Evolutionary conservation across 2,329 filamentous ascomycete species (phyloP).

Genomic region (Colletotrichum graminicola): DNA sequence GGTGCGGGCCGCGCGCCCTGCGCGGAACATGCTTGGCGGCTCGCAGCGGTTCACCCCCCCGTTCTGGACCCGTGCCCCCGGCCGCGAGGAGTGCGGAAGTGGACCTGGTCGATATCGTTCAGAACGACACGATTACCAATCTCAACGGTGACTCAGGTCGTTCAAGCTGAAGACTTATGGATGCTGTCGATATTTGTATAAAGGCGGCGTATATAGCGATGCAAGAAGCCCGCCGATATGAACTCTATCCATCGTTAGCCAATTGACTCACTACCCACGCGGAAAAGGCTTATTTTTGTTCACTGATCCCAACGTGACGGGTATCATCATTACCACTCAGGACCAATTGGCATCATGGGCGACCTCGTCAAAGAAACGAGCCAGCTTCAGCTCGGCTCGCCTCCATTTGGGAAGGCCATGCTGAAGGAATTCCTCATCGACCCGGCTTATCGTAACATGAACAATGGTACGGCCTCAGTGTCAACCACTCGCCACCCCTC

Average conservation of each 20-base stretch:
- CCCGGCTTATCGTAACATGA: conserved; percentile 77
- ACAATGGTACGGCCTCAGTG: conserved; percentile 72
- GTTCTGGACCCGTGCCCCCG: not conserved
- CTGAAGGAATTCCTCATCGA: conserved; percentile 78
- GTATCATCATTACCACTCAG: not conserved
- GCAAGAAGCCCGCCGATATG: too few relatives aligned
- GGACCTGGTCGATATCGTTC: not conserved
- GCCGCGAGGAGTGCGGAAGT: not conserved
- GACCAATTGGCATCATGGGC: conserved; percentile 16
- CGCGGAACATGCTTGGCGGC: conserved; percentile 4
- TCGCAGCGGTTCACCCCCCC: not conserved
- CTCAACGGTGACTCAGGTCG: not conserved
- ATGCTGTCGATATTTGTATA: not conserved
- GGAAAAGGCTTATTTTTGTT: not conserved
- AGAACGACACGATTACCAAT: not conserved
- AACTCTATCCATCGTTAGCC: not conserved
- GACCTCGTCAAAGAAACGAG: conserved; percentile 7
- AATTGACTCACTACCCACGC: not conserved
- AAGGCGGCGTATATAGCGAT: not conserved
- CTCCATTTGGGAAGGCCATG: conserved; percentile 55
- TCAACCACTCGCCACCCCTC: not conserved
- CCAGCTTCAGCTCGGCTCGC: not conserved
- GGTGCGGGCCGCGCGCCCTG: not conserved
- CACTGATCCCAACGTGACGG: not conserved
- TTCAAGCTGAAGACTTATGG: not conserved